phyloP scores from a whole-genome alignment of 805 yeast genomes.

The Hanseniaspora guilliermondii region DNA sequence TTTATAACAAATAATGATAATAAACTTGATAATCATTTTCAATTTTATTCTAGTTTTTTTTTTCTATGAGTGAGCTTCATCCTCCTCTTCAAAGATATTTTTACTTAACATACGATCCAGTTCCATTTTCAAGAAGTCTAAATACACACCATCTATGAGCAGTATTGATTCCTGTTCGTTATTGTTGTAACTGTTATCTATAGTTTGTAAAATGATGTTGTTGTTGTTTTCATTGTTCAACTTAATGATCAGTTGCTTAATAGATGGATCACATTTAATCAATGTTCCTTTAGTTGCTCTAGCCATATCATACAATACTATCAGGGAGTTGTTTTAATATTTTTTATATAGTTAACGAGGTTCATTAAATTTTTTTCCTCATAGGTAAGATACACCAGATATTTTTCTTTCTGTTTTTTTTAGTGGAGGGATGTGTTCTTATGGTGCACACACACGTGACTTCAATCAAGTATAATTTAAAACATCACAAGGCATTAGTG shows the following conservation, averaged over 20 bases:
- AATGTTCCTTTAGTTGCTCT: slow-evolving; percentile 45
- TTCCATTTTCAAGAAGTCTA: slow-evolving; percentile 64
- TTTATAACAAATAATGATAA: not conserved
- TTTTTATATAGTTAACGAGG: not conserved
- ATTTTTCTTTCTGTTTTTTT: too few relatives aligned
- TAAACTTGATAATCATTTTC: not conserved
- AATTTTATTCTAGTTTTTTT: too few relatives aligned
- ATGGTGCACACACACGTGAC: too few relatives aligned
- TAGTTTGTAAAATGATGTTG: slow-evolving; percentile 63
- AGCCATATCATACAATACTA: slow-evolving; percentile 28
- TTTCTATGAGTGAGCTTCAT: slow-evolving; percentile 20
- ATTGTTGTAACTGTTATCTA: slow-evolving; percentile 69
- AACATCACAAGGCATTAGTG: too few relatives aligned
- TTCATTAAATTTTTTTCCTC: too few relatives aligned
- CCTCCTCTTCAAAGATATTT: slow-evolving; percentile 75
- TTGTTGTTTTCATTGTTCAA: slow-evolving; percentile 58
- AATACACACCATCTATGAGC: slow-evolving; percentile 64
- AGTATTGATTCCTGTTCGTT: slow-evolving; percentile 24
- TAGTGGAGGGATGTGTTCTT: too few relatives aligned
- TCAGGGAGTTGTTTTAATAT: not conserved
- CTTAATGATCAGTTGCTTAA: slow-evolving; percentile 69
- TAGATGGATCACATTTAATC: slow-evolving; percentile 77
- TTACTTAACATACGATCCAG: slow-evolving; percentile 63
- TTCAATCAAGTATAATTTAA: too few relatives aligned
- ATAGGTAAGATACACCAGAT: too few relatives aligned